These are phyloP conservation scores for Trichoderma sp. DNA, from an alignment of 2,329 filamentous ascomycete genomes.

Conservation along the genomic window DNA sequence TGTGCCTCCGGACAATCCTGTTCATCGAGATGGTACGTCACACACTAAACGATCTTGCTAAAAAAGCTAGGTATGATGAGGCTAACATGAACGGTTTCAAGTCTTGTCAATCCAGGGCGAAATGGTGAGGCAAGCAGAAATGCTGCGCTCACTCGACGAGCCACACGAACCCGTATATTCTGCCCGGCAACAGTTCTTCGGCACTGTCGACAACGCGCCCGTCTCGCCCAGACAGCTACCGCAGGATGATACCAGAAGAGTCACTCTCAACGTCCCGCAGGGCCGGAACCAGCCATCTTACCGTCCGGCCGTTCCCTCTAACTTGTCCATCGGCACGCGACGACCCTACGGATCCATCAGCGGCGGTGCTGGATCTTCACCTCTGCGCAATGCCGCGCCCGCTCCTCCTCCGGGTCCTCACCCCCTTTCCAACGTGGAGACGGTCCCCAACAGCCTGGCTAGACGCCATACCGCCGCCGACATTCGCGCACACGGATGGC, in stretches of 20 bases:
- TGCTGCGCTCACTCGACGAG: constrained; percentile 57
- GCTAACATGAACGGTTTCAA: constrained; percentile 28
- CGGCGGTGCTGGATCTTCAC: constrained; percentile 68
- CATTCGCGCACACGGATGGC: constrained; percentile 85
- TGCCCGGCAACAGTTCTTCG: constrained; percentile 64
- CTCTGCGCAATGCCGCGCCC: constrained; percentile 64
- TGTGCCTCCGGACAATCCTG: constrained; percentile 70
- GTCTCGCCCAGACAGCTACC: constrained; percentile 85
- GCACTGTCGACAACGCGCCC: constrained; percentile 69
- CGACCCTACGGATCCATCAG: constrained; percentile 87
- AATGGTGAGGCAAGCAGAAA: constrained; percentile 60
- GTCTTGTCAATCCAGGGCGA: constrained; percentile 58
- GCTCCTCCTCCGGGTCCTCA: constrained; percentile 65
- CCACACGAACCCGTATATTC: constrained; percentile 68
- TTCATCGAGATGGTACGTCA: constrained; percentile 77
- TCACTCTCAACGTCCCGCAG: constrained; percentile 61
- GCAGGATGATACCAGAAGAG: constrained; percentile 78
- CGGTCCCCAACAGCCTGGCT: constrained; percentile 66
- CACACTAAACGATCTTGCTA: background rate
- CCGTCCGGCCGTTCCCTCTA: constrained; percentile 76
- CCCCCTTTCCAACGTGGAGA: constrained; percentile 61
- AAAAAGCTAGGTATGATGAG: background rate
- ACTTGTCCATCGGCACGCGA: constrained; percentile 71
- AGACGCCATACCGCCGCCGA: constrained; percentile 93
- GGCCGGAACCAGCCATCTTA: constrained; percentile 63